phyloP scores from a whole-genome alignment of 495 filamentous ascomycete species.

The Penicillium ochrochloron region DNA sequence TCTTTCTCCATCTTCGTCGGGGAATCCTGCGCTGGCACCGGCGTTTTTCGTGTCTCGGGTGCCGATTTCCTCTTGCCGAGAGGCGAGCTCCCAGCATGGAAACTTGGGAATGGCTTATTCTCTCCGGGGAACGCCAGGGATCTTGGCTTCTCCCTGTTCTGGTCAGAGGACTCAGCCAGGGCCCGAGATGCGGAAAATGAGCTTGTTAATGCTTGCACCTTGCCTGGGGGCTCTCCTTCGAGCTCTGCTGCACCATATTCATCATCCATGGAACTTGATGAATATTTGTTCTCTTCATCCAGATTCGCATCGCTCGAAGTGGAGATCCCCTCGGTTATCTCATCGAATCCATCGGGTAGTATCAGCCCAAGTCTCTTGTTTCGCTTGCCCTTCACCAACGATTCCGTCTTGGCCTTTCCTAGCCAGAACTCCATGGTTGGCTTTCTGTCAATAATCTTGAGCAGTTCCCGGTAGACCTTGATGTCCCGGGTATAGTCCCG shows the following conservation, averaged over 20 bases:
- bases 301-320: neutral
- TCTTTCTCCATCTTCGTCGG: neutral
- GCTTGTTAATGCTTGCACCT: neutral
- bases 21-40: neutral
- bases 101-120: neutral
- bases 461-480: conserved; percentile 15
- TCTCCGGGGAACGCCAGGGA: neutral
- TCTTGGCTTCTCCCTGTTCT: neutral
- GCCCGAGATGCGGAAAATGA: neutral
- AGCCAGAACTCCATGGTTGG: conserved; percentile 21
- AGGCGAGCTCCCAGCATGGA: neutral
- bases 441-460: conserved; percentile 5
- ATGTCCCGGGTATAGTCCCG: neutral
- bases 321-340: neutral
- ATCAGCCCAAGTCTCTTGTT: conserved; percentile 10
- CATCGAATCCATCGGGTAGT: conserved; percentile 17
- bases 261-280: neutral
- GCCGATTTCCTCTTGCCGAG: neutral
- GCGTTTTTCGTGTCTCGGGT: neutral
- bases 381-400: conserved; percentile 21
- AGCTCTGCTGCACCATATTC: neutral
- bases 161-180: neutral
- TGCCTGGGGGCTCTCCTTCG: neutral
- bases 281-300: neutral
- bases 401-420: conserved; percentile 23